Conservation (phyloP, 1,139 yeast genomes). For the Yamadazyma siamensis region DNA sequence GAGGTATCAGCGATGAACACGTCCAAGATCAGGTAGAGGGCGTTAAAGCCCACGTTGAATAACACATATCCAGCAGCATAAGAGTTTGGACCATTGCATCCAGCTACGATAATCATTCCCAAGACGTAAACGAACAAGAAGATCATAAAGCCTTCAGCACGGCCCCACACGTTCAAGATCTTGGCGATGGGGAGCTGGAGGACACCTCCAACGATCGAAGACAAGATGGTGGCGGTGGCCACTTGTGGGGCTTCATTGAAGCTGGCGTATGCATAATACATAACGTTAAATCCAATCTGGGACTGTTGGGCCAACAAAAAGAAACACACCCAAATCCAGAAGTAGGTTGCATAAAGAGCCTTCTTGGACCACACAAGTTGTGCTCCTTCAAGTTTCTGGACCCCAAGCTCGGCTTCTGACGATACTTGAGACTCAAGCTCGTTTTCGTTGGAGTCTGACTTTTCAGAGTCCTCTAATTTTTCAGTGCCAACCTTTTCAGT, state of each 20-base stretch:
- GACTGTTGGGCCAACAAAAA: constrained; percentile 6
- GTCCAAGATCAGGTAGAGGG: constrained; percentile 5
- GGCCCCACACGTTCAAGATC: constrained; percentile 34
- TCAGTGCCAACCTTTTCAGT: not conserved
- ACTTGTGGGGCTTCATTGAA: constrained; percentile 33
- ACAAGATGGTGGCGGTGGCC: constrained; percentile 34
- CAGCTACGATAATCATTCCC: constrained; percentile 6
- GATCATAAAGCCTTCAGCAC: constrained; percentile 25
- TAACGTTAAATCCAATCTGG: constrained; percentile 2
- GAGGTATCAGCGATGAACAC: constrained; percentile 7
- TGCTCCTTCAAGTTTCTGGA: constrained; percentile 4
- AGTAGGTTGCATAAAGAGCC: constrained; percentile 5
- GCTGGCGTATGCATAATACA: constrained; percentile 25
- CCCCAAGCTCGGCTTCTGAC: constrained; percentile 5
- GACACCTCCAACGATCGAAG: constrained; percentile 33
- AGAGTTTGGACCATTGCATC: constrained; percentile 4
- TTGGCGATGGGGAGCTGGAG: constrained; percentile 37
- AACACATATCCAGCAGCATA: constrained; percentile 7
- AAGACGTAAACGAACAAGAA: constrained; percentile 4
- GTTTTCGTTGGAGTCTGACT: not conserved
- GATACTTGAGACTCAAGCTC: constrained; percentile 1
- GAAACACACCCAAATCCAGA: constrained; percentile 7
- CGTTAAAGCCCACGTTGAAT: constrained; percentile 3
- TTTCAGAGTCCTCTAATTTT: not conserved
- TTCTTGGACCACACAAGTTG: constrained; percentile 5